These are phyloP conservation scores for Lepiota venenata DNA, from an alignment of 768 basidiomycete genomes.

Conservation along the genomic window DNA sequence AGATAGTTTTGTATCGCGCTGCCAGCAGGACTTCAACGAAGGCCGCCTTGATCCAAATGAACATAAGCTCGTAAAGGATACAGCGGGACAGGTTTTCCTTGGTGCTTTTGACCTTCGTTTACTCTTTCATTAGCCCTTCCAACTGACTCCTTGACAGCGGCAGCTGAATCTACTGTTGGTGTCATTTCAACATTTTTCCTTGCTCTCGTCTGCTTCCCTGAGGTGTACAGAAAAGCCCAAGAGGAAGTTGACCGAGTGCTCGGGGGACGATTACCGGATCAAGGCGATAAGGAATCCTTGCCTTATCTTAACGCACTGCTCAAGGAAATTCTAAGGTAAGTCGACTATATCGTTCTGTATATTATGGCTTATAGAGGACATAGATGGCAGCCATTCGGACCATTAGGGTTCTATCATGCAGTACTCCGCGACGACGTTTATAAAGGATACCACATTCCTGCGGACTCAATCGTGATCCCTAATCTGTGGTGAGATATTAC, in stretches of 20 bases:
- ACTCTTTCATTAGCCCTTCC: not conserved
- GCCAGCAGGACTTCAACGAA: too few species aligned
- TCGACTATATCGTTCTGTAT: not conserved
- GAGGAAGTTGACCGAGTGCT: slow-evolving; percentile 22
- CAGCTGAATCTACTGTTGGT: slow-evolving; percentile 16
- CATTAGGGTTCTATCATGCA: slow-evolving; percentile 5
- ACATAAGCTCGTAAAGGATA: too few species aligned
- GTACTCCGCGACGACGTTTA: slow-evolving; percentile 12
- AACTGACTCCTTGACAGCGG: slow-evolving; percentile 3
- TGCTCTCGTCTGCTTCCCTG: slow-evolving; percentile 14
- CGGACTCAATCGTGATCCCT: slow-evolving; percentile 6
- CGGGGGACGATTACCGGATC: slow-evolving; percentile 14
- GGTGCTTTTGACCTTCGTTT: too few species aligned
- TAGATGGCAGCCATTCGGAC: not conserved
- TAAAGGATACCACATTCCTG: slow-evolving; percentile 12
- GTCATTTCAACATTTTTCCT: slow-evolving; percentile 15
- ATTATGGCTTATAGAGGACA: not conserved
- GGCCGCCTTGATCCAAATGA: too few species aligned
- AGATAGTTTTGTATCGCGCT: too few species aligned
- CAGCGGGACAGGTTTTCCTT: too few species aligned
- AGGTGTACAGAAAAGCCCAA: slow-evolving; percentile 16
- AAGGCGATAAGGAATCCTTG: slow-evolving; percentile 12
- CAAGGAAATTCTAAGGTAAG: slow-evolving; percentile 17
- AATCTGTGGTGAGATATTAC: slow-evolving; percentile 1
- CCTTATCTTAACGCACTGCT: slow-evolving; percentile 17